Conservation (phyloP, 1,284 basidiomycete genomes). For the Ceratobasidium sp. region DNA sequence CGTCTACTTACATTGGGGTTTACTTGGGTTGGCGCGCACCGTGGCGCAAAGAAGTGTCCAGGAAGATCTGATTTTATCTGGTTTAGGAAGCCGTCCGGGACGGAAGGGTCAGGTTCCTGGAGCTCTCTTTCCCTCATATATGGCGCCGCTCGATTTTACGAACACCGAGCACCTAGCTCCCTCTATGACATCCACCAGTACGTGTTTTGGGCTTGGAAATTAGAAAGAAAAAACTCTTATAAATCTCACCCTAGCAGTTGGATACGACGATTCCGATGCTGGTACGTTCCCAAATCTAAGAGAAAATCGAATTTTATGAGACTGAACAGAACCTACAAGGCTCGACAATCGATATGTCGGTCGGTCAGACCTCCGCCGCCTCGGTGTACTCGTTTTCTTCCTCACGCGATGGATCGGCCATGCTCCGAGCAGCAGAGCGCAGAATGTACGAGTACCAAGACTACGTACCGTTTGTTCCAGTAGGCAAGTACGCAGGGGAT, state of each 20-base stretch:
- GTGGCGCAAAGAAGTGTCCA: no score
- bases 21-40: no score
- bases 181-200: not conserved
- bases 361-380: constrained; percentile 30
- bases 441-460: constrained; percentile 42
- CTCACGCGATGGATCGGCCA: constrained; percentile 34
- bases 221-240: not conserved
- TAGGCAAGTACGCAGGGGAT: constrained; percentile 12
- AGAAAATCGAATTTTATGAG: no score
- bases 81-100: no score
- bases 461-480: constrained; percentile 43
- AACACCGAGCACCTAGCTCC: no score
- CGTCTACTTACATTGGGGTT: no score
- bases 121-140: no score
- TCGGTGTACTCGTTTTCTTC: constrained; percentile 42
- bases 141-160: no score
- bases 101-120: no score
- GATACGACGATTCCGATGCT: constrained; percentile 26
- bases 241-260: not conserved
- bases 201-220: no score
- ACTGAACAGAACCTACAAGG: not conserved
- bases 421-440: constrained; percentile 41
- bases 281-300: constrained; percentile 1
- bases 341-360: constrained; percentile 20
- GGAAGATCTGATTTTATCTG: no score